A percentile compares a stretch with the other conserved stretches of the same genome.
Conservation (phyloP, 2,329 filamentous ascomycete species). For the Calonectria naviculata region DNA sequence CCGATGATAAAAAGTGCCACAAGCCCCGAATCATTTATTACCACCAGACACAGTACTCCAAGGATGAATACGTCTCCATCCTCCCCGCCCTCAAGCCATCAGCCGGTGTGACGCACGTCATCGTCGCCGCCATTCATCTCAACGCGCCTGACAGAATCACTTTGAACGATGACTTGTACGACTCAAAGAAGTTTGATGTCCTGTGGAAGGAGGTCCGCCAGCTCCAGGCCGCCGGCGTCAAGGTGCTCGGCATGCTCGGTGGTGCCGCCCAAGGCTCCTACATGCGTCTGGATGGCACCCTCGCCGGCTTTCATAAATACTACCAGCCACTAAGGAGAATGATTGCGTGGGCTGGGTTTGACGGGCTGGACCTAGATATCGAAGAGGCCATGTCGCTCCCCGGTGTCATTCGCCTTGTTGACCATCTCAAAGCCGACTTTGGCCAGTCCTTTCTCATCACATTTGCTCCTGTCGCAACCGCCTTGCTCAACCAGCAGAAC, state of each 20-base stretch:
- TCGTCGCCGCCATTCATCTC: slow-evolving; percentile 84
- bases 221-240: slow-evolving; percentile 78
- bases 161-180: slow-evolving; percentile 80
- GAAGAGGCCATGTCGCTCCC: slow-evolving; percentile 78
- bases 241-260: slow-evolving; percentile 85
- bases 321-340: slow-evolving; percentile 75
- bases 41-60: slow-evolving; percentile 59
- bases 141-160: slow-evolving; percentile 74
- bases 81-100: slow-evolving; percentile 56
- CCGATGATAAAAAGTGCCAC: not conserved
- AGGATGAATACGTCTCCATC: slow-evolving; percentile 58
- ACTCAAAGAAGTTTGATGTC: slow-evolving; percentile 70
- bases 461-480: slow-evolving; percentile 82
- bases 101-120: slow-evolving; percentile 76
- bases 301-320: slow-evolving; percentile 76
- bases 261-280: slow-evolving; percentile 83
- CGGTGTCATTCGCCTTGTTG: slow-evolving; percentile 73
- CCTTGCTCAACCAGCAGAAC: slow-evolving; percentile 65
- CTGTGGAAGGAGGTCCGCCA: slow-evolving; percentile 81
- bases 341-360: slow-evolving; percentile 68
- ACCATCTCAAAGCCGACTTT: slow-evolving; percentile 75
- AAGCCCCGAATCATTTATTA: slow-evolving; percentile 59
- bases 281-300: slow-evolving; percentile 61
- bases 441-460: slow-evolving; percentile 78
- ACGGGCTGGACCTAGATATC: slow-evolving; percentile 80